Evolutionary conservation across 192 early-diverging fungal genomes (phyloP).

Genomic region (Lobulomyces angularis): DNA sequence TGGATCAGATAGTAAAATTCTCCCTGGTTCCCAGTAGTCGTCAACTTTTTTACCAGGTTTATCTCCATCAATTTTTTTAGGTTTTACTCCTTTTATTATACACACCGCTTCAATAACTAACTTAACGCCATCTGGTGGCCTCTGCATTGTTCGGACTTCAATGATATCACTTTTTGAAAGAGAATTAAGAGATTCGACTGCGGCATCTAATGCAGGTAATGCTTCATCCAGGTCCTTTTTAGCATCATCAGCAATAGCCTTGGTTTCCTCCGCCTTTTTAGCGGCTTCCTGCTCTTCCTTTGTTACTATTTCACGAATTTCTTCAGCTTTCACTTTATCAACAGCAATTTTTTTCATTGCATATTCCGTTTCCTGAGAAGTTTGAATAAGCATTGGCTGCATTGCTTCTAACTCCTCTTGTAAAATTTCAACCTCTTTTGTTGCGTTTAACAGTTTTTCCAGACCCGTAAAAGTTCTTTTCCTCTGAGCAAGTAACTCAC

Average conservation of each 20-base stretch:
- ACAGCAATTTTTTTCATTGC: constrained; percentile 51
- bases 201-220: constrained; percentile 44
- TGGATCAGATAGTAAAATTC: constrained; percentile 33
- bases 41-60: constrained; percentile 49
- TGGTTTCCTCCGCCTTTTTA: constrained; percentile 53
- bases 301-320: constrained; percentile 39
- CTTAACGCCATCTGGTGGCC: constrained; percentile 52
- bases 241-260: constrained; percentile 46
- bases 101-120: constrained; percentile 53
- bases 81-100: constrained; percentile 51
- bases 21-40: constrained; percentile 46
- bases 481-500: constrained; percentile 32
- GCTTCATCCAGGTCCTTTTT: constrained; percentile 49
- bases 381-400: constrained; percentile 52
- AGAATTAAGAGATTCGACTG: constrained; percentile 46
- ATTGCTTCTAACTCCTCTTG: constrained; percentile 52
- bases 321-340: constrained; percentile 47
- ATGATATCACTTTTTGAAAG: constrained; percentile 50
- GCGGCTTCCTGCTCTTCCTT: constrained; percentile 38
- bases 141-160: constrained; percentile 47
- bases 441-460: constrained; percentile 44
- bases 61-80: constrained; percentile 49
- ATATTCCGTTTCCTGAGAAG: constrained; percentile 45
- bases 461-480: constrained; percentile 45
- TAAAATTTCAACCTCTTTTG: constrained; percentile 48